Evolutionary conservation across 2,329 filamentous ascomycete genomes (phyloP).

Genomic region (Fusarium brachygibbosum): DNA sequence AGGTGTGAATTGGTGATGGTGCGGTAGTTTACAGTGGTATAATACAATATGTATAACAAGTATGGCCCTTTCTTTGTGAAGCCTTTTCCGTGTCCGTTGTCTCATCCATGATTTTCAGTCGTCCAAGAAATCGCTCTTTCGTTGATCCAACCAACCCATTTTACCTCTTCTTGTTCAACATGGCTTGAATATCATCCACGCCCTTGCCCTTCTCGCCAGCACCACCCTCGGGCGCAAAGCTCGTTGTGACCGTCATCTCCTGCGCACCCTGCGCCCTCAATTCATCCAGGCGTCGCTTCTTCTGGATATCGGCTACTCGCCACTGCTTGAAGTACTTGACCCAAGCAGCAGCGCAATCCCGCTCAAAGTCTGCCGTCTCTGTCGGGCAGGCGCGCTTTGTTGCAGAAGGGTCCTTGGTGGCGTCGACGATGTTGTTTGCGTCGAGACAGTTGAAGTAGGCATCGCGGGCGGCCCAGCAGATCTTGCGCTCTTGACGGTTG

Average conservation of each 20-base stretch:
- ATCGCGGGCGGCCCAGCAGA: conserved; percentile 93
- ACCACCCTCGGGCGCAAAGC: conserved; percentile 55
- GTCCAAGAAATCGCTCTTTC: neutral
- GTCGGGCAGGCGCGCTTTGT: conserved; percentile 57
- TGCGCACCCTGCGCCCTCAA: conserved; percentile 80
- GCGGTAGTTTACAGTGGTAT: conserved; percentile 40
- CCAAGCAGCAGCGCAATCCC: conserved; percentile 91
- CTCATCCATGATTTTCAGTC: conserved; percentile 6
- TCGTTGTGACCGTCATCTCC: conserved; percentile 63
- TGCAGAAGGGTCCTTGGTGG: conserved; percentile 59
- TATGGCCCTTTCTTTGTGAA: conserved; percentile 10
- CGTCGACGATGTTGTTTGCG: conserved; percentile 82
- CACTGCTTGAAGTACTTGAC: conserved; percentile 99
- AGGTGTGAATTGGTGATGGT: conserved; percentile 35
- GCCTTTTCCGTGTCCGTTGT: conserved; percentile 19
- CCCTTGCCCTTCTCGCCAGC: conserved; percentile 51
- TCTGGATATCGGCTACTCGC: conserved; percentile 91
- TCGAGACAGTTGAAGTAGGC: conserved; percentile 91
- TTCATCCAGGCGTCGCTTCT: conserved; percentile 81
- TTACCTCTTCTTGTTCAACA: conserved; percentile 56
- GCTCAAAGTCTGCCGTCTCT: conserved; percentile 74
- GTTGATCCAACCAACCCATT: neutral
- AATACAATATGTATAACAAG: conserved; percentile 41
- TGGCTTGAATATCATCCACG: conserved; percentile 56
- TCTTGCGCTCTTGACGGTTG: conserved; percentile 82